Evolutionary conservation across 2,329 filamentous ascomycete genomes (phyloP).

Genomic region (Monilinia laxa): DNA sequence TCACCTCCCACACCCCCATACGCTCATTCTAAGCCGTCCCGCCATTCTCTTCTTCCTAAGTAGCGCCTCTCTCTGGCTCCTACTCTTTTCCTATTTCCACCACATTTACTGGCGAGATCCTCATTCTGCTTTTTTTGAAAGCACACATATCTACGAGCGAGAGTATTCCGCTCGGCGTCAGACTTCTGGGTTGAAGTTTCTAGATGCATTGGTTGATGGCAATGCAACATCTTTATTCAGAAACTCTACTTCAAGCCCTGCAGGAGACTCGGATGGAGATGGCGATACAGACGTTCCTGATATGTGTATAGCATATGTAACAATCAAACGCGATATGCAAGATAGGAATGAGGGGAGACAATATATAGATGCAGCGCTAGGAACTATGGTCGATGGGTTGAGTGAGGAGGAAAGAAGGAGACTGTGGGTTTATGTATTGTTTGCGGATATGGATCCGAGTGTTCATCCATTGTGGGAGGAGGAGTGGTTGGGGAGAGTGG

Average conservation of each 20-base stretch:
- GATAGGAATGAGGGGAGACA: conserved; percentile 26
- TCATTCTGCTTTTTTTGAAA: conserved; percentile 29
- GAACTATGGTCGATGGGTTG: conserved; percentile 31
- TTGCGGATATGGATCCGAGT: conserved; percentile 9
- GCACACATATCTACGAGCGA: conserved; percentile 28
- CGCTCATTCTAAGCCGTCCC: neutral
- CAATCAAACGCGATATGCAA: conserved; percentile 23
- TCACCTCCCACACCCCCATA: neutral
- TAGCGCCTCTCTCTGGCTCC: conserved; percentile 16
- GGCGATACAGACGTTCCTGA: conserved; percentile 17
- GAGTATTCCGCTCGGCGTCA: conserved; percentile 28
- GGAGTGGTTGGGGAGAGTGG: conserved; percentile 5
- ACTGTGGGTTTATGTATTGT: conserved; percentile 5
- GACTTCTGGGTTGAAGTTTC: conserved; percentile 23
- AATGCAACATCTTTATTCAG: conserved; percentile 10
- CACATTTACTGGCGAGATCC: conserved; percentile 30
- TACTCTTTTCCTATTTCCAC: conserved; percentile 21
- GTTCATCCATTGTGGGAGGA: conserved; percentile 14
- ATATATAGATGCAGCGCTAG: conserved; percentile 30
- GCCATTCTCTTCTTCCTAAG: neutral
- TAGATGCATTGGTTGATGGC: conserved; percentile 9
- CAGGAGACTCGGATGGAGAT: conserved; percentile 8
- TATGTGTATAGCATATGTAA: conserved; percentile 27
- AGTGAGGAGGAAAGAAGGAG: conserved; percentile 30
- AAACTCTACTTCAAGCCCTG: neutral